Base-by-base conservation (phyloP, 306 rosid genomes). In the Begonia masoniana region DNA sequence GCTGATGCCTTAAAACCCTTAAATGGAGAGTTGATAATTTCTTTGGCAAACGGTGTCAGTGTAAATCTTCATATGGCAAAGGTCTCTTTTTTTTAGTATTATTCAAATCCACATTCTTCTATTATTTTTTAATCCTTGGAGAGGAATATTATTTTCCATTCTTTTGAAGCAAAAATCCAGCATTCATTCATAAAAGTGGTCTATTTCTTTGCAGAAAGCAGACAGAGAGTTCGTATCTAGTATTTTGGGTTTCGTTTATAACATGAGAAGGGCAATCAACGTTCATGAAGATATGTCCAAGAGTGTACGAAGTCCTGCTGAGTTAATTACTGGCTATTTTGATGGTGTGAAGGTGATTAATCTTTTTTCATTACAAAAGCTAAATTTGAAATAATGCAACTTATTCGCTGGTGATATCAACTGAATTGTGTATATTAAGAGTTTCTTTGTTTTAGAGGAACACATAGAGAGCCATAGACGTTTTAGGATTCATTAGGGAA, bases 281-380 rank as follows among this genome's bases (percentile, higher is more conserved):
- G 58, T 74, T 69, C 97, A 85, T 73, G 74, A 71, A 14, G 82
- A 82, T 67, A 62, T 78, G 63, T 70, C 77, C 2, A 80, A 74
- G 39, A 65, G 70, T 41, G 35, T 26, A 15, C 65, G 2, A 26
- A 62, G 59, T 60, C 94, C 95, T 24, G 83, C 95, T 52, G 94
- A 89, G 77, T 75, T 89, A 64, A 56, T 89, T 65, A 82, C 57
- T 12, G 97, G 97, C 52, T 51, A 57, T 62, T 85, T 82, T 62
- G 59, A 77, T 74, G 79, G 84, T 62, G 69, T 85, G 63, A 81
- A 82, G 95, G 95, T 85, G 15, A 13, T 43, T 17, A 16, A 35
- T 56, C 39, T 13, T 11, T 14, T 56, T 17, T 57, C 26, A 3
- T 60, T 47, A 41, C 48, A 16, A 26, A 52, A 36, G 15, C 55